Conservation (phyloP, 306 rosid genomes). For the Boehmeria nivea region DNA sequence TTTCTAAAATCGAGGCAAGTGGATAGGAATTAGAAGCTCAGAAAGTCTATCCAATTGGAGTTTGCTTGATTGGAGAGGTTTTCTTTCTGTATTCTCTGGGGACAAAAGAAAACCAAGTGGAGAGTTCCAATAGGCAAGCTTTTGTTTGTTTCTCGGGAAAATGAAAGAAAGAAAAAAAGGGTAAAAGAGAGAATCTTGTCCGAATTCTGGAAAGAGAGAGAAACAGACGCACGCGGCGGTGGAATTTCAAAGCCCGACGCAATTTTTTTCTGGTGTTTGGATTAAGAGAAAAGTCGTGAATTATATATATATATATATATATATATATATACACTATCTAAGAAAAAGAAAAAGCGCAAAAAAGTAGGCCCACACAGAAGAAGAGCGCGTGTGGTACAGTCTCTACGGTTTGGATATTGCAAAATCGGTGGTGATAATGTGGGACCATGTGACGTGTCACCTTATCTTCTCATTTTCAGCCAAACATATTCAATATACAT, state of each 20-base stretch:
- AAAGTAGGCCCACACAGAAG: constrained; percentile 16
- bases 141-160: constrained; percentile 28
- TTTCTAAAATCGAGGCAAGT: constrained; percentile 35
- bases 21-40: constrained; percentile 28
- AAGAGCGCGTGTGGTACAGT: neutral
- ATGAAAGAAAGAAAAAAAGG: neutral
- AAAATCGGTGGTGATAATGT: neutral
- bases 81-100: neutral
- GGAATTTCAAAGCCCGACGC: neutral
- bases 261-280: constrained; percentile 16
- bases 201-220: neutral
- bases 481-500: no score
- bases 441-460: constrained; percentile 31
- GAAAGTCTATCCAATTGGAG: constrained; percentile 22
- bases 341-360: neutral
- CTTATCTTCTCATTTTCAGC: constrained; percentile 32
- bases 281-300: constrained; percentile 6
- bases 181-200: no score
- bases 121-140: constrained; percentile 11
- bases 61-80: constrained; percentile 15
- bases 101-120: no score
- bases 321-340: no score
- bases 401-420: constrained; percentile 2
- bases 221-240: constrained; percentile 1
- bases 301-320: no score